Conservation (phyloP, 176 grass and related monocot genomes). For the Luzula sylvatica region DNA sequence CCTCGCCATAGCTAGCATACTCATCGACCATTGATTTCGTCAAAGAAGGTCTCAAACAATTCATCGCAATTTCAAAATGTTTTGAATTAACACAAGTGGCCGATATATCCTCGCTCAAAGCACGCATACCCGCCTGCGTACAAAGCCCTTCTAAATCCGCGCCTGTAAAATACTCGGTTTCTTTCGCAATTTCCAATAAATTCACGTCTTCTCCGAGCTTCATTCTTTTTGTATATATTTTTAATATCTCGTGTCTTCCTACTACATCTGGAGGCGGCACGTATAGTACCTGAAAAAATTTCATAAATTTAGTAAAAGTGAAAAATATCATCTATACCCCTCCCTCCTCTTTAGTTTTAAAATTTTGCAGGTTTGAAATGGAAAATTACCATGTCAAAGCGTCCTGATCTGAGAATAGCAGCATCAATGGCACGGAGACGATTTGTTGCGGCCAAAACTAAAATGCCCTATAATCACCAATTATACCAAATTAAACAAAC, state of each 20-base stretch:
- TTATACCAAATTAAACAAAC: slow-evolving; percentile 1
- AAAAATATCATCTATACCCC: not conserved
- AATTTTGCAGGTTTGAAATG: not conserved
- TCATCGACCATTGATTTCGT: slow-evolving; percentile 53
- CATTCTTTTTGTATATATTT: slow-evolving; percentile 69
- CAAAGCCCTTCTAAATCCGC: slow-evolving; percentile 78
- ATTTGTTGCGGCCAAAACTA: slow-evolving; percentile 86
- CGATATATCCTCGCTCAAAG: slow-evolving; percentile 53
- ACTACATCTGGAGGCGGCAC: slow-evolving; percentile 52
- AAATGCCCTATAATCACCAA: slow-evolving; percentile 62
- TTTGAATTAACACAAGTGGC: slow-evolving; percentile 19
- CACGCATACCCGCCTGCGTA: slow-evolving; percentile 64
- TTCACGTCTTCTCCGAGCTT: slow-evolving; percentile 58
- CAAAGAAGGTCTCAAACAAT: slow-evolving; percentile 45
- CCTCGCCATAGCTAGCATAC: slow-evolving; percentile 29
- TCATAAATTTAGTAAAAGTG: not conserved
- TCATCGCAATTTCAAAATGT: slow-evolving; percentile 46
- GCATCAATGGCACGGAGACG: slow-evolving; percentile 67
- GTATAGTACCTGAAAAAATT: slow-evolving; percentile 54
- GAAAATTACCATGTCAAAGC: slow-evolving; percentile 56
- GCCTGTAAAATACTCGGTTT: slow-evolving; percentile 58
- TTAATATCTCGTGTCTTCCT: slow-evolving; percentile 59
- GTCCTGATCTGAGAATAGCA: slow-evolving; percentile 66
- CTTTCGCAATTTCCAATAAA: slow-evolving; percentile 42
- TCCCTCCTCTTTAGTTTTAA: too few relatives aligned